Evolutionary conservation across 345 rosid genomes (phyloP).

Genomic region (Arabis hirsuta): DNA sequence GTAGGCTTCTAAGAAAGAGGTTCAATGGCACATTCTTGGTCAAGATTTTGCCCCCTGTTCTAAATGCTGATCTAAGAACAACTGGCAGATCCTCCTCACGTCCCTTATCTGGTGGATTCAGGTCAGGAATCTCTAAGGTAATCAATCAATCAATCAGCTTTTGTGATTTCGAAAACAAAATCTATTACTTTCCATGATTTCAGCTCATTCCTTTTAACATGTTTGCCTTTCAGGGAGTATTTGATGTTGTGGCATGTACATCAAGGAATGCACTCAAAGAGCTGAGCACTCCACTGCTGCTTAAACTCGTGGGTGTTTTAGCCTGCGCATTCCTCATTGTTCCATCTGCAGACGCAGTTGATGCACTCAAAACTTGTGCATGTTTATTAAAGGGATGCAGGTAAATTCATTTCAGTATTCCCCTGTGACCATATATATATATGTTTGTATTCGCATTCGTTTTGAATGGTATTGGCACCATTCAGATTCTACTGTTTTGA

Average conservation of each 20-base stretch:
- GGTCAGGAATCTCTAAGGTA: constrained; percentile 48
- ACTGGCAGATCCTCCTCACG: constrained; percentile 50
- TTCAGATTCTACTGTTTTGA: not conserved
- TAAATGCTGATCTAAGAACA: constrained; percentile 43
- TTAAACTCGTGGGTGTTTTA: constrained; percentile 59
- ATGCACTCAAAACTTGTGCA: constrained; percentile 91
- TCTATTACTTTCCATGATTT: not conserved
- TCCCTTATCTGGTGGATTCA: constrained; percentile 38
- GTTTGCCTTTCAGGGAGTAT: constrained; percentile 40
- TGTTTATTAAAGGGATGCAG: constrained; percentile 94
- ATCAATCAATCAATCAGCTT: constrained; percentile 19
- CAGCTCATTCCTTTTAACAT: not conserved
- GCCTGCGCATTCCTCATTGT: constrained; percentile 65
- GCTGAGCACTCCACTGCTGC: constrained; percentile 46
- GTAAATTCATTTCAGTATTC: constrained; percentile 33
- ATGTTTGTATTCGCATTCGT: no score
- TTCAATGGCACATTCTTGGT: constrained; percentile 42
- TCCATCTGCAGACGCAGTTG: constrained; percentile 91
- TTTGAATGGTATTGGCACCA: not conserved
- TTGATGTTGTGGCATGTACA: constrained; percentile 47
- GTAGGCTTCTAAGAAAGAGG: constrained; percentile 45
- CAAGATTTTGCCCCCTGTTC: constrained; percentile 47
- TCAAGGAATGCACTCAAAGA: constrained; percentile 46
- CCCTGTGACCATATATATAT: no score
- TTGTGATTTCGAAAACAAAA: constrained; percentile 6